Base-by-base conservation (phyloP, 768 basidiomycete species). In the Lactifluus volemus region DNA sequence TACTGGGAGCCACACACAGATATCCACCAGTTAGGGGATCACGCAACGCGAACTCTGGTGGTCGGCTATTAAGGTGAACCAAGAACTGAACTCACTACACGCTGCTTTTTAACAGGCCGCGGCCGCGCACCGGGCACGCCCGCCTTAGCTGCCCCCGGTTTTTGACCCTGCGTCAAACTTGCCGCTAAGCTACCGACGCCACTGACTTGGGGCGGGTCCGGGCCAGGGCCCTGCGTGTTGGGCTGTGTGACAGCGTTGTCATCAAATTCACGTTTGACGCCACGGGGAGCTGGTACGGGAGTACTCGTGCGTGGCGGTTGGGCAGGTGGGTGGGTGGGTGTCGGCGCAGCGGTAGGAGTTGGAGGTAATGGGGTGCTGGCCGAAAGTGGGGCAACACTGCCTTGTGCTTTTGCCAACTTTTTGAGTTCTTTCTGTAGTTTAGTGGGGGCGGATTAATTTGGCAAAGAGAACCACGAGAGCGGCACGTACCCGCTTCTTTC, bases 101-200 rank as follows among this genome's bases (percentile, higher is more conserved):
- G 65, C 52, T 65, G 65, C 53, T 65, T 66, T 55, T 66, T 66
- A 42, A 66, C 36, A 12, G 65, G 65, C 47, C 65, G 59, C 10
- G 65, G 65, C 48, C 64, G 64, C 8, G 50, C 65, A 21, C 65
- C 65, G 10, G 63, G 58, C 9, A 66, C 60, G 6, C 65, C 63
- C 57, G 65, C 64, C 48, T 60, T 66, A 10, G 63, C 39, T 9
- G 55, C 39, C 12, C 59, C 52, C 4, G 61, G 45, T 39, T 39
- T 53, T 49, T 58, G 56, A 17, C 41, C 32, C 44, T 58, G 55
- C 21, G 47, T 45, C 14, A 42, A 53, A 29, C 52, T 49, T n/a
- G 53, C 54, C 58, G 58, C 34, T 30, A 52, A 36, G 36, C 45
- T n/a, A n/a, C 17, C 48, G 45, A 53, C 25, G 38, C 25, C 36